These are phyloP conservation scores for Phytophthora crassamura DNA, from an alignment of 352 stramenopile genomes.

Conservation along the genomic window DNA sequence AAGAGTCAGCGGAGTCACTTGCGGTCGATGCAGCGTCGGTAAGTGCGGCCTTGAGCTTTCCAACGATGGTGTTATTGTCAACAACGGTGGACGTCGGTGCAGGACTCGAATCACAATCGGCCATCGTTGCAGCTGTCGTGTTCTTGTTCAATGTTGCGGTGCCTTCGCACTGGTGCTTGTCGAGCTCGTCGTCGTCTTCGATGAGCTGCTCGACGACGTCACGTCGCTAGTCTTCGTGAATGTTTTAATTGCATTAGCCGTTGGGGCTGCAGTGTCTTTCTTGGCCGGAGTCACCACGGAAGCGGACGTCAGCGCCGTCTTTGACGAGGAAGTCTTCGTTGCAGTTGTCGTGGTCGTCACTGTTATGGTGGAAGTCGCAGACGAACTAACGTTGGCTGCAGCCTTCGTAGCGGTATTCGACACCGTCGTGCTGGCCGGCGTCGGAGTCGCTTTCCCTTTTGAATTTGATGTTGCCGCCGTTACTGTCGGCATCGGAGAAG, in stretches of 20 bases:
- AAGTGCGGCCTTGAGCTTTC: constrained; percentile 20
- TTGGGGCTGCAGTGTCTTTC: background rate
- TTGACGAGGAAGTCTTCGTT: background rate
- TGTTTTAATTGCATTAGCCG: background rate
- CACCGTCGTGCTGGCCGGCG: background rate
- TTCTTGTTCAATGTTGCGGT: constrained; percentile 4
- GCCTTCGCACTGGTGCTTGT: constrained; percentile 11
- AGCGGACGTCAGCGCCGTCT: constrained; percentile 13
- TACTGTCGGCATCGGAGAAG: background rate
- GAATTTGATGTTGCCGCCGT: constrained; percentile 4
- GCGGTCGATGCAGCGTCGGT: background rate
- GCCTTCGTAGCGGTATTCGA: background rate
- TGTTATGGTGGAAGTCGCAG: constrained; percentile 3
- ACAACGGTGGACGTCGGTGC: constrained; percentile 6
- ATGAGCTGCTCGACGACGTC: constrained; percentile 21
- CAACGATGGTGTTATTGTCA: constrained; percentile 18
- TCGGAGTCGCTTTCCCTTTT: background rate
- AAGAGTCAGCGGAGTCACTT: background rate
- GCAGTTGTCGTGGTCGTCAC: constrained; percentile 2
- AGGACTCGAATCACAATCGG: background rate
- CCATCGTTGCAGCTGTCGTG: background rate
- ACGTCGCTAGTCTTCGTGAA: constrained; percentile 4
- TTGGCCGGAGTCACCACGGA: constrained; percentile 21
- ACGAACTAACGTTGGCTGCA: too few relatives aligned
- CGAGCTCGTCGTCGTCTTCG: constrained; percentile 10